These are phyloP conservation scores for Physcomitrellopsis africana DNA, from an alignment of 225 moss, liverwort and hornwort species.

Conservation along the genomic window DNA sequence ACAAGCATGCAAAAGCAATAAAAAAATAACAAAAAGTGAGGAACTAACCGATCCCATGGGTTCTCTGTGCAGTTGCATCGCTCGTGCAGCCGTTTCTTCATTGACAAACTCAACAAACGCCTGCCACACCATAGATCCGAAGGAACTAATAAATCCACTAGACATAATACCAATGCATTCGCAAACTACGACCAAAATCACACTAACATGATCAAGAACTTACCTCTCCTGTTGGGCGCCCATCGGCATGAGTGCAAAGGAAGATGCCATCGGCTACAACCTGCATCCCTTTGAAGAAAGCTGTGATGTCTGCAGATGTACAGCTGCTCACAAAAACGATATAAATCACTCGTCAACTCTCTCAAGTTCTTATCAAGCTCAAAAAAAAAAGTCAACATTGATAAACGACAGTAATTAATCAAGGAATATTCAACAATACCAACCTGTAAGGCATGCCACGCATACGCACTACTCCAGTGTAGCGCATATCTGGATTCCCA, in stretches of 20 bases:
- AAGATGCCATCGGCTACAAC: conserved; percentile 98
- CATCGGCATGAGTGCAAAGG: conserved; percentile 97
- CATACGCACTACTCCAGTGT: conserved; percentile 99
- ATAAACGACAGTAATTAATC: neutral
- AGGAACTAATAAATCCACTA: neutral
- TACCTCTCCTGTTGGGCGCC: conserved; percentile 99
- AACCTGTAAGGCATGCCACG: conserved; percentile 99
- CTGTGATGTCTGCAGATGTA: conserved; percentile 98
- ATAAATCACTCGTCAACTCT: conserved; percentile 33
- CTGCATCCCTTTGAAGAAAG: conserved; percentile 99
- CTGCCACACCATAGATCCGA: conserved; percentile 41
- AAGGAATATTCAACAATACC: conserved; percentile 1
- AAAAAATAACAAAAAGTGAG: conserved; percentile 10
- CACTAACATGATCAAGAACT: neutral
- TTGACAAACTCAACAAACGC: conserved; percentile 97
- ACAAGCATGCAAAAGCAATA: too few relatives aligned
- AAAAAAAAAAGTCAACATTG: neutral
- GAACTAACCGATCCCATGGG: conserved; percentile 96
- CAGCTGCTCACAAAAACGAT: conserved; percentile 66
- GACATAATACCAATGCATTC: too few relatives aligned
- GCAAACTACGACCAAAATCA: neutral
- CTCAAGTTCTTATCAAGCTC: conserved; percentile 7
- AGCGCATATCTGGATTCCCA: conserved; percentile 99
- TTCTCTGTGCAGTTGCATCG: conserved; percentile 99
- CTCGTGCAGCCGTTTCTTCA: conserved; percentile 98